Evolutionary conservation across 2,329 filamentous ascomycete genomes (phyloP).

Genomic region (Penicillium sp.): DNA sequence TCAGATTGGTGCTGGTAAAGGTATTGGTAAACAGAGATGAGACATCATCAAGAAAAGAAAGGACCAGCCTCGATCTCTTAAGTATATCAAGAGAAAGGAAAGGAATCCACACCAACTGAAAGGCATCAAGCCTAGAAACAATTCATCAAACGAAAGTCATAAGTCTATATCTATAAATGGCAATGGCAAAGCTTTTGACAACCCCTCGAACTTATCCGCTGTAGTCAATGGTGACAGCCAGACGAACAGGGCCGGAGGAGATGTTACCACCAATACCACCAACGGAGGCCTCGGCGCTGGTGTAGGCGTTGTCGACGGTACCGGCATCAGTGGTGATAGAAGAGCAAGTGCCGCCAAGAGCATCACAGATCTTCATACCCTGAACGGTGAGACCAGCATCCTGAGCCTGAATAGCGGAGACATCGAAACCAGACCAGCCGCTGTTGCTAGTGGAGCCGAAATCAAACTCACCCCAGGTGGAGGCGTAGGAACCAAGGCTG

Average conservation of each 20-base stretch:
- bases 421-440: slow-evolving; percentile 34
- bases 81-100: neutral
- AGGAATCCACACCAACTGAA: neutral
- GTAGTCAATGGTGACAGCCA: slow-evolving; percentile 28
- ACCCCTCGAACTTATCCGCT: slow-evolving; percentile 18
- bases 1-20: neutral
- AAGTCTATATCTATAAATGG: slow-evolving; percentile 46
- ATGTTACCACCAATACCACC: slow-evolving; percentile 39
- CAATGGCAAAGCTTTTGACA: neutral
- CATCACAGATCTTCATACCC: slow-evolving; percentile 38
- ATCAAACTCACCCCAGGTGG: slow-evolving; percentile 37
- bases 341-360: slow-evolving; percentile 29
- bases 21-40: neutral
- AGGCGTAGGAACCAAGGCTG: slow-evolving; percentile 27
- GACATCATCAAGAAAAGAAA: neutral
- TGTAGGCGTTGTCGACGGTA: slow-evolving; percentile 35
- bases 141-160: neutral
- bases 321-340: slow-evolving; percentile 25
- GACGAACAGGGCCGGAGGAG: slow-evolving; percentile 19
- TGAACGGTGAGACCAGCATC: slow-evolving; percentile 29
- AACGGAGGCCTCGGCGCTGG: slow-evolving; percentile 23
- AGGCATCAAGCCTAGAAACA: neutral
- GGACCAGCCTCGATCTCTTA: slow-evolving; percentile 1
- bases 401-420: slow-evolving; percentile 35
- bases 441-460: slow-evolving; percentile 28